Percentiles rank a stretch among this genome's conserved stretches.
These are phyloP conservation scores for Phlyctochytrium bullatum DNA, from an alignment of 192 early-diverging fungal genomes.

Conservation along the genomic window DNA sequence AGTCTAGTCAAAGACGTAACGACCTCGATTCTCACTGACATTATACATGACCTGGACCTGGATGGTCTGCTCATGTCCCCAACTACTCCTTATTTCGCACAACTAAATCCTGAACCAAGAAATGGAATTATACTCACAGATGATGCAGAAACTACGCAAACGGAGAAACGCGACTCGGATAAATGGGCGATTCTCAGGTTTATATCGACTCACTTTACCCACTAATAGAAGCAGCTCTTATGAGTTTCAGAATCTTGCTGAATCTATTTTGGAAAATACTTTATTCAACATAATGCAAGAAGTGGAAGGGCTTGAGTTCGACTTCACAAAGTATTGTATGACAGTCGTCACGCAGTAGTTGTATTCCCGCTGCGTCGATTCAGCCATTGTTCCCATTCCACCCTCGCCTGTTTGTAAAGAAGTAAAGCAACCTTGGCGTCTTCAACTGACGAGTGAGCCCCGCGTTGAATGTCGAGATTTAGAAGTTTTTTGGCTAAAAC, in stretches of 20 bases:
- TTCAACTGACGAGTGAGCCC: constrained; percentile 84
- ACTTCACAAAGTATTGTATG: constrained; percentile 44
- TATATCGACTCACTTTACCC: no score
- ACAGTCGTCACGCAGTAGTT: not conserved
- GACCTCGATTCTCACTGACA: no score
- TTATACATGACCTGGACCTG: constrained; percentile 38
- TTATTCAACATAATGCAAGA: constrained; percentile 57
- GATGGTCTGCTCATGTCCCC: constrained; percentile 20
- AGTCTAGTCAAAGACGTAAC: no score
- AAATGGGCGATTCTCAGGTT: not conserved
- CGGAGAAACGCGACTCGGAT: no score
- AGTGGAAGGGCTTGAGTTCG: constrained; percentile 46
- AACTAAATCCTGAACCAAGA: constrained; percentile 19
- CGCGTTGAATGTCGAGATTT: constrained; percentile 79
- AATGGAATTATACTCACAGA: constrained; percentile 20
- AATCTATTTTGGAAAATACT: constrained; percentile 48
- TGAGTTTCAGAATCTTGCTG: constrained; percentile 49
- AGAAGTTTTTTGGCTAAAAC: constrained; percentile 73
- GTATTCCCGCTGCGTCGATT: not conserved
- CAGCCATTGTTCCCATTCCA: constrained; percentile 69
- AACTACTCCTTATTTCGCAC: constrained; percentile 37
- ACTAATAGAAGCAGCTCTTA: constrained; percentile 14
- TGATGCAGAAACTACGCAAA: no score
- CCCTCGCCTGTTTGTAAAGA: constrained; percentile 78
- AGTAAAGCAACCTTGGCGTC: constrained; percentile 90